These are phyloP conservation scores for Ailanthus altissimus DNA, from an alignment of 345 rosid species.

Conservation along the genomic window DNA sequence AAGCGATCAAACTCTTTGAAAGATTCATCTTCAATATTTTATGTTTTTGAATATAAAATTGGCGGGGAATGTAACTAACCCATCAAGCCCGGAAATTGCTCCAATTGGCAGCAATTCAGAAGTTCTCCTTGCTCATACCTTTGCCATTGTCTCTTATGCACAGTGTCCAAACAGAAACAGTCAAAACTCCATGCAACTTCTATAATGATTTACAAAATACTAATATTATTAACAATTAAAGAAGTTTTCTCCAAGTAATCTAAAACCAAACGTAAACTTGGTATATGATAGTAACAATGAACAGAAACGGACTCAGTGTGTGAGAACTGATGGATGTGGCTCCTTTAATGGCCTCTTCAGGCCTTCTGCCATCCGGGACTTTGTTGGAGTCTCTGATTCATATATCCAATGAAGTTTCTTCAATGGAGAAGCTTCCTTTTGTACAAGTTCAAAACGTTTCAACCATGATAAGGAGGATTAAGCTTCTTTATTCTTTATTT, in stretches of 20 bases:
- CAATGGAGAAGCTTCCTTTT: conserved; percentile 51
- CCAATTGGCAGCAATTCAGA: conserved; percentile 62
- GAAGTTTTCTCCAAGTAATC: conserved; percentile 10
- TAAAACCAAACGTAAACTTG: neutral
- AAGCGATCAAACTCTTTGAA: conserved; percentile 10
- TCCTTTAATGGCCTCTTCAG: conserved; percentile 39
- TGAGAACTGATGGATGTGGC: conserved; percentile 31
- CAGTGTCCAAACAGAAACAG: conserved; percentile 40
- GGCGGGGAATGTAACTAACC: conserved; percentile 24
- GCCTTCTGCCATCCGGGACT: conserved; percentile 46
- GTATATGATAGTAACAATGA: conserved; percentile 23
- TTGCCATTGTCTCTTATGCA: conserved; percentile 27
- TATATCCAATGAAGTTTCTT: conserved; percentile 45
- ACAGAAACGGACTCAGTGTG: conserved; percentile 12
- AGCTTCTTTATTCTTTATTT: conserved; percentile 53
- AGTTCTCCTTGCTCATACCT: conserved; percentile 20
- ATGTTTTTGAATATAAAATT: conserved; percentile 17
- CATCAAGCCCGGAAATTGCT: conserved; percentile 32
- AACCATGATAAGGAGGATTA: conserved; percentile 57
- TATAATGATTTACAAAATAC: conserved; percentile 6
- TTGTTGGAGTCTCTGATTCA: conserved; percentile 51
- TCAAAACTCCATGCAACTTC: conserved; percentile 37
- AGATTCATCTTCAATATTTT: conserved; percentile 13
- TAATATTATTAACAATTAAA: neutral
- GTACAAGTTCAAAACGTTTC: conserved; percentile 50